These are phyloP conservation scores for Cladosporium sphaerospermum DNA, from an alignment of 2,329 filamentous ascomycete genomes.

Conservation along the genomic window DNA sequence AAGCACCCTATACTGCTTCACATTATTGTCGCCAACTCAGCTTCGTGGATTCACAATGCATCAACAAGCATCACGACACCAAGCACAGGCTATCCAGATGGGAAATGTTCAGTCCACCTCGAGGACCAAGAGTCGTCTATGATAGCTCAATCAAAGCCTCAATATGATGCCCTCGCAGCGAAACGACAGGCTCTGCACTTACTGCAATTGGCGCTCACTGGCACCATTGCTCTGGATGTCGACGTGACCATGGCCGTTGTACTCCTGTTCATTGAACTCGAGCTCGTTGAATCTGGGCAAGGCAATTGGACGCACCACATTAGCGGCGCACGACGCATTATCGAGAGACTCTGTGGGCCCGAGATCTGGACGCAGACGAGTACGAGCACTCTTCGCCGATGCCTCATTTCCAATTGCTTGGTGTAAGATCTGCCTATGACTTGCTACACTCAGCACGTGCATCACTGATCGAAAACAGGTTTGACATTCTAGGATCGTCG, in stretches of 20 bases:
- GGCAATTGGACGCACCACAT: slow-evolving; percentile 48
- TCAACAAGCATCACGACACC: slow-evolving; percentile 26
- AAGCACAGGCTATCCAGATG: too few species aligned
- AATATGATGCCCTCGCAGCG: slow-evolving; percentile 1
- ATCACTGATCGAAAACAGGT: slow-evolving; percentile 11
- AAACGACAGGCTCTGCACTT: slow-evolving; percentile 3
- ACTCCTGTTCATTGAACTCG: slow-evolving; percentile 45
- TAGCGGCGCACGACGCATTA: slow-evolving; percentile 44
- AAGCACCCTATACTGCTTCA: slow-evolving; percentile 41
- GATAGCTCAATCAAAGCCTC: not conserved
- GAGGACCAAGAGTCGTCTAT: not conserved
- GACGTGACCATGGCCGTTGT: slow-evolving; percentile 43
- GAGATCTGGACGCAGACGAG: slow-evolving; percentile 21
- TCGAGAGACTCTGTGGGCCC: slow-evolving; percentile 33
- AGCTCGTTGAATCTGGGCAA: slow-evolving; percentile 45
- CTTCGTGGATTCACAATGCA: slow-evolving; percentile 41
- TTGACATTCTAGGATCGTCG: slow-evolving; percentile 10
- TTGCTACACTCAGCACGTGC: not conserved
- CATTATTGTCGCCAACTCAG: slow-evolving; percentile 43
- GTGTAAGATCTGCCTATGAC: slow-evolving; percentile 19
- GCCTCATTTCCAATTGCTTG: slow-evolving; percentile 31
- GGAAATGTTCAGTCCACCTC: too few species aligned
- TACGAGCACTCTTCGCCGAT: slow-evolving; percentile 30
- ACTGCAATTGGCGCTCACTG: slow-evolving; percentile 1
- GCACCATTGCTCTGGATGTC: slow-evolving; percentile 27